phyloP scores from a whole-genome alignment of 2,329 filamentous ascomycete genomes.

The Aspergillus sp. region DNA sequence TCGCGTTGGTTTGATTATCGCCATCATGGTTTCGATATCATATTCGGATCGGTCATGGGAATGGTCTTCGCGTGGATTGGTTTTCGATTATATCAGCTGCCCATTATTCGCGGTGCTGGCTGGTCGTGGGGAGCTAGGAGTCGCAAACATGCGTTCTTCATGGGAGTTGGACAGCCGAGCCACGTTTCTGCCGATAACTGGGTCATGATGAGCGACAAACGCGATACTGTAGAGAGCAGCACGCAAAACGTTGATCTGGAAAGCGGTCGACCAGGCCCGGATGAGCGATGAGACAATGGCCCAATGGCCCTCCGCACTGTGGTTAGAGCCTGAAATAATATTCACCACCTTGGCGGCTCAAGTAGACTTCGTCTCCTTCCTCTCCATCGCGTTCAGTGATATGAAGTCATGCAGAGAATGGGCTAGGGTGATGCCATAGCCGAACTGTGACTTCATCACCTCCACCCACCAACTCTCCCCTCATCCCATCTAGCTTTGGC shows the following conservation, averaged over 20 bases:
- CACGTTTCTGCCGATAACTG: slow-evolving; percentile 33
- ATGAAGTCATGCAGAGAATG: neutral
- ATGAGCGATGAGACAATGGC: slow-evolving; percentile 8
- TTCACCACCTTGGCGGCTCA: too few relatives aligned
- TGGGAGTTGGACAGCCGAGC: slow-evolving; percentile 35
- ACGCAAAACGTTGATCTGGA: slow-evolving; percentile 23
- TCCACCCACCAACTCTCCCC: slow-evolving; percentile 90
- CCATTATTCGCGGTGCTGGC: slow-evolving; percentile 74
- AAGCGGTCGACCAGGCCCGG: slow-evolving; percentile 17
- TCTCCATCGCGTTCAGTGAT: neutral
- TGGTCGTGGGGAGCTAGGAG: slow-evolving; percentile 87
- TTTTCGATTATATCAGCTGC: slow-evolving; percentile 84
- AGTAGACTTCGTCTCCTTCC: too few relatives aligned
- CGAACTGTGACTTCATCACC: slow-evolving; percentile 53
- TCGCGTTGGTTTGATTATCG: slow-evolving; percentile 87
- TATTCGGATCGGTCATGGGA: slow-evolving; percentile 82
- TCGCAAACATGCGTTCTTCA: slow-evolving; percentile 66
- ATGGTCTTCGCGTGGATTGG: slow-evolving; percentile 69
- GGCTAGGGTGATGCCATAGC: neutral
- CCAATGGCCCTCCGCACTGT: neutral
- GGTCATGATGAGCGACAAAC: slow-evolving; percentile 19
- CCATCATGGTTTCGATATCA: slow-evolving; percentile 89
- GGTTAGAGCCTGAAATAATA: neutral
- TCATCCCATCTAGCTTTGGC: slow-evolving; percentile 94
- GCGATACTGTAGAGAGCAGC: slow-evolving; percentile 1